Base-by-base conservation (phyloP, 352 stramenopile species). In the Phytopythium ostracodes region DNA sequence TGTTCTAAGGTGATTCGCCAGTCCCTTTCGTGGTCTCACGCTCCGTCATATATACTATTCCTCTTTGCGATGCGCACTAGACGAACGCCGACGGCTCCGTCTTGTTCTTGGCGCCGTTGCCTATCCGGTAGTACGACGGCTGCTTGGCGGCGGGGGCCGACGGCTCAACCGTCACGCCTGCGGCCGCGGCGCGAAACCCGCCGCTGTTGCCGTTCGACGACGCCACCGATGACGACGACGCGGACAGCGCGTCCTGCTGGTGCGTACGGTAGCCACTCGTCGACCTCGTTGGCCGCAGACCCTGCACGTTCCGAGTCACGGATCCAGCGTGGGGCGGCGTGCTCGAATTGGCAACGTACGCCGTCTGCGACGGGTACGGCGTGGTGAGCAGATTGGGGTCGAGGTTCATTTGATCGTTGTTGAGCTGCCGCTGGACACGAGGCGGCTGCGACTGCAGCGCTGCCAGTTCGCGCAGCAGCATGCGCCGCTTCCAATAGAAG, bases 401-500 rank as follows among this genome's bases (percentile, higher is more conserved):
- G 10, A 88, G 59, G 18, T 42, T 46, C 57, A 49, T 7, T 20
- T 29, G 62, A 31, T 73, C 65, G 47, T 73, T 72, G 53, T 79
- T 80, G 59, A 79, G 63, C 50, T 78, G 76, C 3, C 76, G 76
- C 44, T 77, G 72, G 27, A 68, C 52, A 8, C 47, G 57, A 2
- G 65, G 76, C 31, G 65, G 70, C 46, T 79, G 69, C 25, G 59
- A 73, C 40, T 75, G 78, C 17, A 77, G 58, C 12, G 57, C 53
- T 20, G 75, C 68, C 22, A 85, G 54, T 43, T 86, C 58, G 18
- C 73, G 78, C 55, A 75, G 65, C 31, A 90, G 59, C 61, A 78
- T 77, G 14, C 76, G 77, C 8, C 70, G 76, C 25, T 87, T 84
- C 62, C 66, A 81, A 49, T 60, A 78, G 33, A 88, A 72, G 56